phyloP scores from a whole-genome alignment of 2,329 filamentous ascomycete species.

The Sphaerostilbella broomeana region DNA sequence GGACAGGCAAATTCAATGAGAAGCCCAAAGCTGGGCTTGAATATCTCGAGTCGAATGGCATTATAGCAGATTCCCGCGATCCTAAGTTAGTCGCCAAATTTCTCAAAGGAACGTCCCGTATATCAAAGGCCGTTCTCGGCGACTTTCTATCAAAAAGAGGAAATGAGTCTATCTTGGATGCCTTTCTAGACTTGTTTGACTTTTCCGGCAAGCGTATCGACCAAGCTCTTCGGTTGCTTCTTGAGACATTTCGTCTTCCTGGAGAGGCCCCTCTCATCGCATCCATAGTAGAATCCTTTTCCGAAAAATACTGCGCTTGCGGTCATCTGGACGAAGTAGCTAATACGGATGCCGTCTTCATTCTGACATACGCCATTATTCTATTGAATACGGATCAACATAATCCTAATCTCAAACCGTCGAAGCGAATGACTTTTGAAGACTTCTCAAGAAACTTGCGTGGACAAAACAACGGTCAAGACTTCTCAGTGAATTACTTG shows the following conservation, averaged over 20 bases:
- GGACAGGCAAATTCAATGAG: slow-evolving; percentile 89
- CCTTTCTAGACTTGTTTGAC: slow-evolving; percentile 82
- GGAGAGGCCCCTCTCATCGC: slow-evolving; percentile 92
- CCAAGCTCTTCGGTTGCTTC: slow-evolving; percentile 77
- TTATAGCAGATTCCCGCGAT: slow-evolving; percentile 71
- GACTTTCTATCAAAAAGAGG: slow-evolving; percentile 89
- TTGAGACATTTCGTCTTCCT: slow-evolving; percentile 87
- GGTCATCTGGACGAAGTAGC: slow-evolving; percentile 67
- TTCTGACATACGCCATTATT: slow-evolving; percentile 93
- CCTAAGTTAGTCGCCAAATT: slow-evolving; percentile 78
- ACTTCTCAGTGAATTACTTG: slow-evolving; percentile 80
- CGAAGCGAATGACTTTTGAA: slow-evolving; percentile 75
- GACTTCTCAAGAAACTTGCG: slow-evolving; percentile 87
- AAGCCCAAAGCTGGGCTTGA: slow-evolving; percentile 83
- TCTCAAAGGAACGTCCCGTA: slow-evolving; percentile 74
- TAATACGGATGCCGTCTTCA: slow-evolving; percentile 80
- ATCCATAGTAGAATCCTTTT: slow-evolving; percentile 80
- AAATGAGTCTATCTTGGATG: slow-evolving; percentile 77
- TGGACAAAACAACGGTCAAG: slow-evolving; percentile 76
- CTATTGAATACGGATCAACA: slow-evolving; percentile 97
- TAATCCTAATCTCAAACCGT: slow-evolving; percentile 76
- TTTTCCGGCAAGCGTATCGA: slow-evolving; percentile 83
- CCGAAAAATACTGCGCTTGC: slow-evolving; percentile 72
- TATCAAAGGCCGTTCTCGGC: slow-evolving; percentile 86
- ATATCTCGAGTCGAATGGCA: slow-evolving; percentile 76